Evolutionary conservation across 2,329 filamentous ascomycete genomes (phyloP).

Genomic region (Neocatenulostroma microsporum): DNA sequence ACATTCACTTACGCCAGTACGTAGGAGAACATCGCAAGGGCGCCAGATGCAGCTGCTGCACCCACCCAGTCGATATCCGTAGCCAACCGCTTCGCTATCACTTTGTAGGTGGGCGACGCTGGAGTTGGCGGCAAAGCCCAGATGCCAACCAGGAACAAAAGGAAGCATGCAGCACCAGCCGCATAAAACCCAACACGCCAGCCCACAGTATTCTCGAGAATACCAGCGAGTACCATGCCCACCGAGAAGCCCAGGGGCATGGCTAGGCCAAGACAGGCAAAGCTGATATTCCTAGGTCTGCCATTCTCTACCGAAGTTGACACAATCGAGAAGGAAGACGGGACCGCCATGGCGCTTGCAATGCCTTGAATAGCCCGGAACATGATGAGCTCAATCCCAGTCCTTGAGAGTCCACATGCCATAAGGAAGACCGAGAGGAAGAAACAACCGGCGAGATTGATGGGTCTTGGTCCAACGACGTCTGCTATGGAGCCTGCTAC

Average conservation of each 20-base stretch:
- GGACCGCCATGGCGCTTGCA: constrained; percentile 25
- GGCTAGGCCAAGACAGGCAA: constrained; percentile 43
- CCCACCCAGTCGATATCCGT: constrained; percentile 49
- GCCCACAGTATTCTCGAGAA: constrained; percentile 41
- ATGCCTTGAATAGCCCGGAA: constrained; percentile 17
- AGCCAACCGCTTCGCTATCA: constrained; percentile 20
- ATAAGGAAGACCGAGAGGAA: constrained; percentile 37
- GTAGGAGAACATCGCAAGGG: constrained; percentile 45
- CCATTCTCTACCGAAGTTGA: constrained; percentile 41
- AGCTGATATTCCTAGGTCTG: constrained; percentile 43
- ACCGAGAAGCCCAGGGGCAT: constrained; percentile 46
- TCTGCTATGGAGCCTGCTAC: constrained; percentile 45
- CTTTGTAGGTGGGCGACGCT: constrained; percentile 11
- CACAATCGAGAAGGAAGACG: constrained; percentile 43
- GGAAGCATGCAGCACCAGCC: constrained; percentile 35
- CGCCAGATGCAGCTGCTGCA: constrained; percentile 38
- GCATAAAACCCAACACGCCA: constrained; percentile 48
- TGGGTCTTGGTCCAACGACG: constrained; percentile 40
- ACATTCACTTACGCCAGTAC: constrained; percentile 44
- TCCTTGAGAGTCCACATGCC: constrained; percentile 34
- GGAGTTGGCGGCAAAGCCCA: constrained; percentile 31
- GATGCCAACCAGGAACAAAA: constrained; percentile 32
- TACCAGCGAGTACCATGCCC: constrained; percentile 44
- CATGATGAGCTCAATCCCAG: constrained; percentile 20
- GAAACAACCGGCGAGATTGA: constrained; percentile 41